Base-by-base conservation (phyloP, 2,329 filamentous ascomycete genomes). In the Fusarium subglutinans region DNA sequence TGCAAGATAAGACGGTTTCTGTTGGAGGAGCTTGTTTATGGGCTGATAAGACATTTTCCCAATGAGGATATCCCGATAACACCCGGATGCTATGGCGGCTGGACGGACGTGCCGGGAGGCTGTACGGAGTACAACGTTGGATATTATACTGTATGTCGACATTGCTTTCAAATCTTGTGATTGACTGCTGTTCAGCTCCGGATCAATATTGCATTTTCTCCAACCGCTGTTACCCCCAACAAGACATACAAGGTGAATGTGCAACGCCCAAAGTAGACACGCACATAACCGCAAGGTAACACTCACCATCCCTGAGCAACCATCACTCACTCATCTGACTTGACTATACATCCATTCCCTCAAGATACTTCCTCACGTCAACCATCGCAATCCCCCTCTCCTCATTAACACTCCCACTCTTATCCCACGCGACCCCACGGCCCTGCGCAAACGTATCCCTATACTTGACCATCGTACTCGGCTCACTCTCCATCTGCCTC, bases 371-470 rank as follows among this genome's bases (percentile, higher is more conserved):
- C 68, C 82, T 82, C 1, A 89, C 80, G 69, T 82, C 81, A 61
- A 80, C 82, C 75, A 87, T 80, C 3, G 79, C 55, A 33, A 91
- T 86, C 0, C 84, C 84, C 43, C 86, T 80, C 78, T 85, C 75
- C 6, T 76, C 69, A 79, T 92, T 92, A 71, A 89, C 84, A 13
- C 89, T 91, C 69, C 77, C 77, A 15, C 83, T 79, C 76, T 84
- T 81, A 13, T 87, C 84, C 91, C 91, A 93, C 44, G 85, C 86
- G 10, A 92, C 87, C 0, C 91, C 91, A 13, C 80, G 82, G 0
- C 89, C 89, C 62, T 87, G 82, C 3, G 86, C 89, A 83, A 93
- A 93, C 0, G 90, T 87, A 69, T 87, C 82, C 28, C 88, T 83
- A 80, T 93, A 93, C 81, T 89, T 92, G 74, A 85, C 84, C 76